Percentiles rank a stretch among this genome's conserved stretches.
phyloP scores from a whole-genome alignment of 1,284 basidiomycete species.

The Cutaneotrichosporon dermatis region DNA sequence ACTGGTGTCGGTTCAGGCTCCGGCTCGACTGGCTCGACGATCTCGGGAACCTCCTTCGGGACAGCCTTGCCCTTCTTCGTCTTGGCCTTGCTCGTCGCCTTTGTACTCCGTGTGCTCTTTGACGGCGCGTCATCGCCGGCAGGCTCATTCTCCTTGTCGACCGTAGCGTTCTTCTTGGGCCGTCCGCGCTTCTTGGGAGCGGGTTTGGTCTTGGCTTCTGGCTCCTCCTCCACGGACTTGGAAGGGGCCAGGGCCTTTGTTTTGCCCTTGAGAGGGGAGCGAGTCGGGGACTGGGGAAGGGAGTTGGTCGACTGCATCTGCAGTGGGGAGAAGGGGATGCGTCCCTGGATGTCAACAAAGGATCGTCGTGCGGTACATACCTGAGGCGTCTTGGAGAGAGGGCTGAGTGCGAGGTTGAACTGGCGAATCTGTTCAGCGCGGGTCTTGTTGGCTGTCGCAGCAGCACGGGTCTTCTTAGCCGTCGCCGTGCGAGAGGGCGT shows the following conservation, averaged over 20 bases:
- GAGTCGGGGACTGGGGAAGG: conserved; percentile 8
- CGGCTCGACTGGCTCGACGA: neutral
- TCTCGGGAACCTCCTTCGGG: neutral
- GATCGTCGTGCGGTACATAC: conserved; percentile 13
- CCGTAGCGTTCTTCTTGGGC: conserved; percentile 15
- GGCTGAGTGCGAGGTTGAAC: conserved; percentile 38
- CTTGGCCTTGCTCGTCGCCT: conserved; percentile 1
- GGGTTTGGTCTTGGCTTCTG: conserved; percentile 17
- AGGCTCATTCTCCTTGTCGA: conserved; percentile 2
- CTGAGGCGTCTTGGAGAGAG: conserved; percentile 21
- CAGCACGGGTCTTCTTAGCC: conserved; percentile 45
- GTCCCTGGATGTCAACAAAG: conserved; percentile 10
- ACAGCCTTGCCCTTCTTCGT: neutral
- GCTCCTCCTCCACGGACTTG: conserved; percentile 10
- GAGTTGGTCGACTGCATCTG: conserved; percentile 31
- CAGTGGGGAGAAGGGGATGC: conserved; percentile 37
- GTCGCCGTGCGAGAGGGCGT: conserved; percentile 46
- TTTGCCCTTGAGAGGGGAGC: conserved; percentile 11
- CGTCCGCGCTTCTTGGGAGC: conserved; percentile 14
- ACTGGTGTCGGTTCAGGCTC: neutral
- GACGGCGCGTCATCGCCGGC: neutral
- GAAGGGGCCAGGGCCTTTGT: neutral
- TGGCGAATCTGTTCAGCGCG: conserved; percentile 16
- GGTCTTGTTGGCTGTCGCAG: conserved; percentile 25
- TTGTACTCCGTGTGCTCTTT: neutral